These are phyloP conservation scores for Pholiota adiposa DNA, from an alignment of 1,284 basidiomycete genomes.

Conservation along the genomic window DNA sequence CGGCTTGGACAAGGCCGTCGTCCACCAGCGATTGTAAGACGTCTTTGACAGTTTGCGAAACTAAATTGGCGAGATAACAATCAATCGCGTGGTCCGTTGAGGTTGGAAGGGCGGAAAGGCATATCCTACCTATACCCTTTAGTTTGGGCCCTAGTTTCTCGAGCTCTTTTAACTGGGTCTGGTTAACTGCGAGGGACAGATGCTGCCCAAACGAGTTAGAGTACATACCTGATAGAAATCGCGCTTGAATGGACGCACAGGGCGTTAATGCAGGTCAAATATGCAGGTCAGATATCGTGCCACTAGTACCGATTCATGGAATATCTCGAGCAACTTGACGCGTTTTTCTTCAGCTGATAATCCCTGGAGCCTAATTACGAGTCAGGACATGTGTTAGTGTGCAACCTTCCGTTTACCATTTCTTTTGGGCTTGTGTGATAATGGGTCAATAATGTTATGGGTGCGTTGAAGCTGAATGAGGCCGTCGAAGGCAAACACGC, in stretches of 20 bases:
- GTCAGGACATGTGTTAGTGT: not conserved
- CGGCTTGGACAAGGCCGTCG: slow-evolving; percentile 80
- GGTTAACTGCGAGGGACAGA: no score
- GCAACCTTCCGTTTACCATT: slow-evolving; percentile 5
- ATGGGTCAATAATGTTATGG: not conserved
- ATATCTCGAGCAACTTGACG: slow-evolving; percentile 82
- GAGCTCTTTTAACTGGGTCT: slow-evolving; percentile 84
- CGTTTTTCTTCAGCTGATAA: slow-evolving; percentile 83
- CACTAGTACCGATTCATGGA: slow-evolving; percentile 84
- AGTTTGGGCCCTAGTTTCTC: slow-evolving; percentile 84
- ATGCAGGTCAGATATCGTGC: not conserved
- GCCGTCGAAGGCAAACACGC: not conserved
- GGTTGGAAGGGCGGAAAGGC: not conserved
- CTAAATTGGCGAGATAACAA: slow-evolving; percentile 39
- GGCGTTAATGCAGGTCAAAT: not conserved
- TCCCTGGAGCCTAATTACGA: slow-evolving; percentile 64
- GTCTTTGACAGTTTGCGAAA: slow-evolving; percentile 88
- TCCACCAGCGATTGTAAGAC: slow-evolving; percentile 84
- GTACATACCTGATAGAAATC: slow-evolving; percentile 82
- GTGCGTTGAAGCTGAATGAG: not conserved
- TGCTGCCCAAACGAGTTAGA: no score
- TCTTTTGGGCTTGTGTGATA: not conserved
- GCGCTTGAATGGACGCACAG: slow-evolving; percentile 53
- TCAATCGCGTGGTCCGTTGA: not conserved
- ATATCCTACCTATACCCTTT: slow-evolving; percentile 82